Evolutionary conservation across 371 early-diverging fungal genomes (phyloP).

Genomic region (Phascolomyces articulosus): DNA sequence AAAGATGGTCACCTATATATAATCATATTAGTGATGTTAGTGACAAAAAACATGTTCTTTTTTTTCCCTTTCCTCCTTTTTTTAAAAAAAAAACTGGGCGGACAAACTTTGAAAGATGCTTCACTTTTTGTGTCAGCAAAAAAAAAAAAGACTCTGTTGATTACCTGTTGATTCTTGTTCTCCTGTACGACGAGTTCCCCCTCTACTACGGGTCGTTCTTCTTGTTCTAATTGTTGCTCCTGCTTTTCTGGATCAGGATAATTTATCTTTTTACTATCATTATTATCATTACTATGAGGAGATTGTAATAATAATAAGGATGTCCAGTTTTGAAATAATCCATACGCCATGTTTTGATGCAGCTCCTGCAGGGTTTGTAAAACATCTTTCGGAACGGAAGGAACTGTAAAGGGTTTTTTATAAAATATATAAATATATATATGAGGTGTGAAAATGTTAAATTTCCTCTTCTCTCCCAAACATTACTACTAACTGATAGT

Average conservation of each 20-base stretch:
- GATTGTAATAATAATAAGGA: no score
- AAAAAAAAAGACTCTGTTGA: no score
- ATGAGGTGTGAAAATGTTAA: no score
- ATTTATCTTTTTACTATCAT: no score
- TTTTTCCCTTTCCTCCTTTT: not conserved
- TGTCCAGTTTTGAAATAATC: not conserved
- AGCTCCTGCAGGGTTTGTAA: not conserved
- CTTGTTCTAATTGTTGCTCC: not conserved
- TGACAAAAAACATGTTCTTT: not conserved
- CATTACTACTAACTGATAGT: no score
- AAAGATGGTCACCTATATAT: not conserved
- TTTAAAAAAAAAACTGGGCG: not conserved
- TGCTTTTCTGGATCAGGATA: no score
- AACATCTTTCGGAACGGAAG: conserved; percentile 1
- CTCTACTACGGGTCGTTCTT: no score
- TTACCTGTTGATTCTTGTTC: no score
- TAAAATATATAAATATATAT: no score
- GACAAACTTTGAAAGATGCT: not conserved
- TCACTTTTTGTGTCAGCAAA: no score
- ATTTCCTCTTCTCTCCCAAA: no score
- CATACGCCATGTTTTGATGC: not conserved
- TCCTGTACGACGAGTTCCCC: no score
- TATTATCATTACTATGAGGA: not conserved
- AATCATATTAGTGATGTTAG: not conserved
- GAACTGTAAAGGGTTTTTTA: not conserved